These are phyloP conservation scores for Tetradesmus lagerheimii DNA, from an alignment of 139 green algal genomes.

Conservation along the genomic window DNA sequence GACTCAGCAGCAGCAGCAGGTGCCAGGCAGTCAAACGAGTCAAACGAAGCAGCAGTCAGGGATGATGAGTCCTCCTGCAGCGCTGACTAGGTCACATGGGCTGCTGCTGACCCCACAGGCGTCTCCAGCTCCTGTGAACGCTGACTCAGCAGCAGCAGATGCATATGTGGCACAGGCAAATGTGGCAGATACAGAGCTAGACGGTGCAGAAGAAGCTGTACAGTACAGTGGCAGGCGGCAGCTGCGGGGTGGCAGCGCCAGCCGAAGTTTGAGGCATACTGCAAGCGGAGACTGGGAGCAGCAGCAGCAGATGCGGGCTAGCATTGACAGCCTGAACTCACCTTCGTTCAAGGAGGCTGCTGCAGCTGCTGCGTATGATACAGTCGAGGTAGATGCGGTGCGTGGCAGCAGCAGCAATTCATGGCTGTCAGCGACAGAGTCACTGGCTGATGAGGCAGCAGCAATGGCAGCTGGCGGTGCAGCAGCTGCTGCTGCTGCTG, in stretches of 20 bases:
- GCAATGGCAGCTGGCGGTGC: background rate
- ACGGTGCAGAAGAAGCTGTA: background rate
- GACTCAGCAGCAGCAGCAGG: background rate
- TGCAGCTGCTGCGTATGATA: slow-evolving; percentile 11
- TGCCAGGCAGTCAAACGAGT: background rate
- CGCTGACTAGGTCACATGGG: background rate
- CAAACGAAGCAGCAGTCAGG: background rate
- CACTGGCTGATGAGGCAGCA: background rate
- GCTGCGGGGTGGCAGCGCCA: background rate
- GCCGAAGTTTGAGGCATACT: background rate
- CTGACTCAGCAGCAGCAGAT: background rate
- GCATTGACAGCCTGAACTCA: slow-evolving; percentile 27
- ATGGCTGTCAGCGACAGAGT: background rate
- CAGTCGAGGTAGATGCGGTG: background rate
- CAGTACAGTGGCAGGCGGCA: background rate
- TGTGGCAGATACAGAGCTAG: background rate
- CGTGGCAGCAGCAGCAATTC: slow-evolving; percentile 4
- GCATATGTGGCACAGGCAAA: background rate
- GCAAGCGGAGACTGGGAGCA: background rate
- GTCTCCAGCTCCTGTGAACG: background rate
- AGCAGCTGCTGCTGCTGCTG: background rate
- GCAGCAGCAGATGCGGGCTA: background rate
- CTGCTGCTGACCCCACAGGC: background rate
- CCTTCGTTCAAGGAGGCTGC: slow-evolving; percentile 26
- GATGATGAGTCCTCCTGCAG: slow-evolving; percentile 13